Evolutionary conservation across 768 basidiomycete genomes (phyloP).

Genomic region (Lactifluus pinguis): DNA sequence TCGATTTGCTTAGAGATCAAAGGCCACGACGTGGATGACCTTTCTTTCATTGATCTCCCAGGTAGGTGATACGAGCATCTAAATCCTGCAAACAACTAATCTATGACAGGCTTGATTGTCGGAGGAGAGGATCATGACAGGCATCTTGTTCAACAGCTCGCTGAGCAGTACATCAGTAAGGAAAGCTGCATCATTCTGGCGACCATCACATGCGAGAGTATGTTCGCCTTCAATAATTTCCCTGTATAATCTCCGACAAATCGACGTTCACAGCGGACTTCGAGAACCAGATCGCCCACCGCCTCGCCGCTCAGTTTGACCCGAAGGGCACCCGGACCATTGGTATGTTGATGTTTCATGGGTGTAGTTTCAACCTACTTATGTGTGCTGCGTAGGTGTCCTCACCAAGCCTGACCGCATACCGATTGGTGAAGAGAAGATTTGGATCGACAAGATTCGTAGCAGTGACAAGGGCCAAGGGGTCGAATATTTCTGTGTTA

Average conservation of each 20-base stretch:
- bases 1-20: slow-evolving; percentile 30
- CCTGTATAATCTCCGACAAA: background rate
- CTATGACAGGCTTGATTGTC: slow-evolving; percentile 43
- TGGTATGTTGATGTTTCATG: slow-evolving; percentile 33
- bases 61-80: slow-evolving; percentile 21
- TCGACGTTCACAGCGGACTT: slow-evolving; percentile 49
- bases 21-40: slow-evolving; percentile 31
- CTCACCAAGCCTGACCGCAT: slow-evolving; percentile 15
- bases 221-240: slow-evolving; percentile 15
- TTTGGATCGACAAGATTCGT: slow-evolving; percentile 9
- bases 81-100: background rate
- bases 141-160: slow-evolving; percentile 48
- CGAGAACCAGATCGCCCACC: slow-evolving; percentile 68
- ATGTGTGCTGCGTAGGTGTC: background rate
- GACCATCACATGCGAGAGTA: slow-evolving; percentile 58
- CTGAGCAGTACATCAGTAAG: slow-evolving; percentile 48
- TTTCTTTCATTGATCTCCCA: slow-evolving; percentile 35
- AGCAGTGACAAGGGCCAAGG: background rate
- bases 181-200: slow-evolving; percentile 56
- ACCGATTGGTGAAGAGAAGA: slow-evolving; percentile 6
- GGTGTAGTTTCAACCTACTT: background rate
- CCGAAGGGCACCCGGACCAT: slow-evolving; percentile 59
- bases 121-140: slow-evolving; percentile 48
- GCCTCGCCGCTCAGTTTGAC: slow-evolving; percentile 52
- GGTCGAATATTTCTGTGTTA: slow-evolving; percentile 15